Base-by-base conservation (phyloP, 768 basidiomycete genomes). In the Cystobasidium onofrii region DNA sequence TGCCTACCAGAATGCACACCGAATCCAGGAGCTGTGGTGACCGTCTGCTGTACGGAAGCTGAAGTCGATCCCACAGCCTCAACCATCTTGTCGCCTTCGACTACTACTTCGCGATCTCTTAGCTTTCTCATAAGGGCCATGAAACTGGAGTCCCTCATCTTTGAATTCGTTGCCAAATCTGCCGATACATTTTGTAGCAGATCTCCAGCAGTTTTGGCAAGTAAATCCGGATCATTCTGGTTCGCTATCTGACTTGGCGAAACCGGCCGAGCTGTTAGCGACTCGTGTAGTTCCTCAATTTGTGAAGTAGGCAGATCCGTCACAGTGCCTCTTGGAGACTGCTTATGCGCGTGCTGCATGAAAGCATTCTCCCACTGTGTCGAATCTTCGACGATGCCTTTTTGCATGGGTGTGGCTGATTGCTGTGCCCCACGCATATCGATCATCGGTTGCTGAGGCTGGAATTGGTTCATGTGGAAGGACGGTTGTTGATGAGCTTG, bases 141-240 rank as follows among this genome's bases (percentile, higher is more conserved):
- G 80, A 96, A 96, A 73, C 86, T 84, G 80, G 90, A 92, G 36
- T 91, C 86, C 81, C 87, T 85, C 78, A 96, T 92, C 80, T 95
- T 96, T 41, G 88, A 86, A 78, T 90, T 92, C 78, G 85, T 84
- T 69, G 90, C 90, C 73, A 88, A 82, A 78, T 86, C 64, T 13
- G 25, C 12, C 31, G 62, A 69, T 27, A 94, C 86, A n/a, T 88
- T 85, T 50, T 90, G 86, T 69, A 95, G 82, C 44, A 95, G 85
- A 52, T 87, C 82, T 10, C 87, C 90, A 13, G 92, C 92, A 9
- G 90, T 89, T 33, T 86, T 85, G 1, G 92, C 88, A 57, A 95
- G 87, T 57, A 90, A 88, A 76, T 92, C 90, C 1, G 75, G 75
- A 0, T 76, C 70, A 33, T 44, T 61, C 25, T 74, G 34, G 64